Base-by-base conservation (phyloP, 1,284 basidiomycete genomes). In the Boletus smithii region DNA sequence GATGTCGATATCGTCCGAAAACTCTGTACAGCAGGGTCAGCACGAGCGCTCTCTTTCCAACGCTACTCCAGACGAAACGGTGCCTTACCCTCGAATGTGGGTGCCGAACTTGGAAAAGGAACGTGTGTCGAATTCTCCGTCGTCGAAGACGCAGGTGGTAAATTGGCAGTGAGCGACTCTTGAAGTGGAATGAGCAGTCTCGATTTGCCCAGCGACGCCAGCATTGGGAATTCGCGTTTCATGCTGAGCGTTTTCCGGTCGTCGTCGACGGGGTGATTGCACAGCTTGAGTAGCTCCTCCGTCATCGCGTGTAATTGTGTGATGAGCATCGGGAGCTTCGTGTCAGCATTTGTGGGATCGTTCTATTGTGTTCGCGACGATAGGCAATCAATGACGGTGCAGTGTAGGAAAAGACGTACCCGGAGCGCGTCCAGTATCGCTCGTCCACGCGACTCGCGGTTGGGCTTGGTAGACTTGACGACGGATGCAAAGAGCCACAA, bases 401-500 rank as follows among this genome's bases (percentile, higher is more conserved):
- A 32, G 6, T 1, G 16, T 27, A 42, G 30, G 11, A 17, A 42
- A 23, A 26, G 13, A 62, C 71, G 42, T 56, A 88, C 90, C 64
- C 75, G 77, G n/a, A 91, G 73, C 56, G 77, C 74, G 6, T 79
- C 69, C 30, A 95, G 69, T 36, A 97, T 85, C 4, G 69, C 61
- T 42, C 65, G 73, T 40, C 89, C 91, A 49, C 90, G 77, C 20
- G 70, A 60, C 49, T 76, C 74, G 39, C 95, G 77, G 29, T 76
- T 75, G 1, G 60, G 6, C 53, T 90, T 88, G 35, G 82, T 91
- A 0, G 95, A 97, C 66, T 95, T 91, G 38, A 88, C 80, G 6
- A 92, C 91, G 1, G 92, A 89, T 1, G 88, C 82, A 62, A 97
- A 95, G 2, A 92, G 80, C 97, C 97, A 99, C 34, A 98, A 73